Percentiles rank a stretch among this genome's conserved stretches.
phyloP scores from a whole-genome alignment of 208 protist genomes.

The Lotmaria passim region DNA sequence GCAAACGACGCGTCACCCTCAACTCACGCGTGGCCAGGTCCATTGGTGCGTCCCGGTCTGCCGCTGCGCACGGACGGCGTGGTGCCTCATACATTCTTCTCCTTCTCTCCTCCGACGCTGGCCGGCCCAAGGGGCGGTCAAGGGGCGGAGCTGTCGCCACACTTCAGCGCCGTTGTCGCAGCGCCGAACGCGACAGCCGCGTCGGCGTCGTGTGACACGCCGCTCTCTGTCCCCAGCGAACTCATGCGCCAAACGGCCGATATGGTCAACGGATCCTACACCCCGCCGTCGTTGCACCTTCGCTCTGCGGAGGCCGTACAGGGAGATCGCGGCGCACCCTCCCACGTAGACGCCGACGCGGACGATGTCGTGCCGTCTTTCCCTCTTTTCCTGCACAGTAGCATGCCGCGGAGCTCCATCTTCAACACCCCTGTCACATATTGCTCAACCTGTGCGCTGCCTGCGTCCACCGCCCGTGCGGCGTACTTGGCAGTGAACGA shows the following conservation, averaged over 20 bases:
- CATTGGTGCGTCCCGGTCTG: background rate
- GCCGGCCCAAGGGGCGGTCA: background rate
- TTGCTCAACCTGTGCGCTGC: slow-evolving; percentile 3
- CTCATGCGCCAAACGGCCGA: background rate
- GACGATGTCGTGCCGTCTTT: background rate
- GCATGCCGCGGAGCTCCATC: background rate
- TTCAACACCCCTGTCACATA: background rate
- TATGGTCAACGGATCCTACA: slow-evolving; percentile 1
- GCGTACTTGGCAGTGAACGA: background rate
- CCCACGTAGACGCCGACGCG: background rate
- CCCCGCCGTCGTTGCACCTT: background rate
- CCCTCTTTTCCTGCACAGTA: background rate
- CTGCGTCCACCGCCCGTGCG: background rate
- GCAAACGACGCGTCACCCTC: background rate
- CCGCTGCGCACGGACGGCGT: slow-evolving; percentile 11
- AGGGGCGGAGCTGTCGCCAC: background rate
- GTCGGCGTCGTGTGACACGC: background rate
- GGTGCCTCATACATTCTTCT: background rate
- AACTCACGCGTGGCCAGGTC: background rate
- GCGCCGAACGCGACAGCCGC: background rate
- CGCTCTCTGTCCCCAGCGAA: background rate
- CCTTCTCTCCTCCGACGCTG: background rate
- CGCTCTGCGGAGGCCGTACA: too few relatives aligned
- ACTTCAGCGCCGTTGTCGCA: too few relatives aligned
- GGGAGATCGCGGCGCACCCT: too few relatives aligned